Conservation (phyloP, 495 filamentous ascomycete genomes). For the Echria macrotheca region DNA sequence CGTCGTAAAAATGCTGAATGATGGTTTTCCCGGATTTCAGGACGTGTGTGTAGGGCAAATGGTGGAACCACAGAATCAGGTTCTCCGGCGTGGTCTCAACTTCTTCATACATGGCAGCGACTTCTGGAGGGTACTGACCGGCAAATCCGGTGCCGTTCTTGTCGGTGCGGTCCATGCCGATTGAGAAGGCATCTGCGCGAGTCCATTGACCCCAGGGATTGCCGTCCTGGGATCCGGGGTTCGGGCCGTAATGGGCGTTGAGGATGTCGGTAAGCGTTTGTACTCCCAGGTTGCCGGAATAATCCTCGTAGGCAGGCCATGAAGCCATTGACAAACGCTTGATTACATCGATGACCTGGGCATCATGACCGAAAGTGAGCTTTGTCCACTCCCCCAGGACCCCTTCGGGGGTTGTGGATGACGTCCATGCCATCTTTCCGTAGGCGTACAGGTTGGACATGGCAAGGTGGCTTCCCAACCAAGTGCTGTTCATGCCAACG, state of each 20-base stretch:
- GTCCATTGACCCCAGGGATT: constrained; percentile 75
- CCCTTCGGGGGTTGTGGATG: constrained; percentile 36
- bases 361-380: constrained; percentile 56
- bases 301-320: constrained; percentile 67
- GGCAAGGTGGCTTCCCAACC: constrained; percentile 62
- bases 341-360: constrained; percentile 50
- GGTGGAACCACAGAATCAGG: constrained; percentile 70
- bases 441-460: constrained; percentile 73
- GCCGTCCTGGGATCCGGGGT: constrained; percentile 58
- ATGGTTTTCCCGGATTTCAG: constrained; percentile 63
- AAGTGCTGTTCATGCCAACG: constrained; percentile 60
- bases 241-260: constrained; percentile 61
- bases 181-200: constrained; percentile 49
- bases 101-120: constrained; percentile 53
- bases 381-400: constrained; percentile 61
- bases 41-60: constrained; percentile 61
- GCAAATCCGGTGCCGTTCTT: constrained; percentile 59
- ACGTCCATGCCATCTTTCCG: constrained; percentile 61
- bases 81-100: constrained; percentile 63
- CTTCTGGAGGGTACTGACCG: constrained; percentile 59
- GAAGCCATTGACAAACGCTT: constrained; percentile 61
- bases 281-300: constrained; percentile 64
- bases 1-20: constrained; percentile 73
- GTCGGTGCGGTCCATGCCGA: constrained; percentile 71
- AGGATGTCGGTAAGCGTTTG: constrained; percentile 67